phyloP scores from a whole-genome alignment of 2,329 filamentous ascomycete species.

The Cylindrodendrum hubeiense region DNA sequence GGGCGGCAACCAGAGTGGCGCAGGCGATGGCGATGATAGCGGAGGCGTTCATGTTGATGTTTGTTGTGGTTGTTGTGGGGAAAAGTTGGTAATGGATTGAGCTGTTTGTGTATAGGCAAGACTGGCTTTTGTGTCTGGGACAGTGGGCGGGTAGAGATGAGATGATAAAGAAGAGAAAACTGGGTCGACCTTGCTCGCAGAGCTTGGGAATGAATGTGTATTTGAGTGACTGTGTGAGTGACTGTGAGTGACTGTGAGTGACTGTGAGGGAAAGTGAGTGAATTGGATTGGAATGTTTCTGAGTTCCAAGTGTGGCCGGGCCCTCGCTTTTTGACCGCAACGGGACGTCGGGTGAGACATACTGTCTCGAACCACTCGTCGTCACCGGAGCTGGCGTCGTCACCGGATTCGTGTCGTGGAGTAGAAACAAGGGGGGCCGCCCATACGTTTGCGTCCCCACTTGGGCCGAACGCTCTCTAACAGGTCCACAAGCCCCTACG shows the following conservation, averaged over 20 bases:
- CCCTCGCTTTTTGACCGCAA: neutral
- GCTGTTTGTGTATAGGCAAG: neutral
- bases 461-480: neutral
- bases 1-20: constrained; percentile 12
- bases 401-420: neutral
- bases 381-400: neutral
- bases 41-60: constrained; percentile 23
- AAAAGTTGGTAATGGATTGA: neutral
- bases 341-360: neutral
- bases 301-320: neutral
- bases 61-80: neutral
- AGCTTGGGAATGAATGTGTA: neutral
- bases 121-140: neutral
- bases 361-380: neutral
- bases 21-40: constrained; percentile 13
- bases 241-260: neutral
- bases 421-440: neutral
- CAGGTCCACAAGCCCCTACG: neutral
- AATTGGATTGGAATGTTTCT: neutral
- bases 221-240: neutral
- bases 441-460: neutral
- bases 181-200: neutral
- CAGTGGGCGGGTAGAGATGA: neutral
- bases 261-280: neutral
- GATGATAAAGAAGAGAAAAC: neutral